These are phyloP conservation scores for Staphylotrichum longicolle DNA, from an alignment of 495 filamentous ascomycete genomes.

Conservation along the genomic window DNA sequence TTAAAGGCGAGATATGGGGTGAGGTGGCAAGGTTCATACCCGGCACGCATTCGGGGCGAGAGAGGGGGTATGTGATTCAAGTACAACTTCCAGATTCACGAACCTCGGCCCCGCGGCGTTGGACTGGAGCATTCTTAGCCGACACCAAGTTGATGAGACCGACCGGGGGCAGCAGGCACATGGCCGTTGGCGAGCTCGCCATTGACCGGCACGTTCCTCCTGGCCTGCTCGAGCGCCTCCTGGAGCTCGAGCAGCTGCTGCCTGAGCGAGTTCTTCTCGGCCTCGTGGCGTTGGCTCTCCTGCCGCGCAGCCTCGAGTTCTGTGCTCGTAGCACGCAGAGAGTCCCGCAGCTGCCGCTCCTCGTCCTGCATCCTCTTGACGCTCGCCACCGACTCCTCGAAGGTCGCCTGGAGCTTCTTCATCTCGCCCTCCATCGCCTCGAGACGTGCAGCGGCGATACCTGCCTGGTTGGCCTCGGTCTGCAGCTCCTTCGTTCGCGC, in stretches of 20 bases:
- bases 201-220: slow-evolving; percentile 59
- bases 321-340: slow-evolving; percentile 67
- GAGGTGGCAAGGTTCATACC: too few species aligned
- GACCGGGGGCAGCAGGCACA: slow-evolving; percentile 53
- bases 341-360: slow-evolving; percentile 75
- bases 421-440: slow-evolving; percentile 90
- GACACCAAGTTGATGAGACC: slow-evolving; percentile 96
- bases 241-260: slow-evolving; percentile 88
- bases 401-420: slow-evolving; percentile 80
- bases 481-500: slow-evolving; percentile 89
- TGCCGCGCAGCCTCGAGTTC: slow-evolving; percentile 75
- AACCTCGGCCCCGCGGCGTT: slow-evolving; percentile 90
- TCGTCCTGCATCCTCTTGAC: slow-evolving; percentile 94
- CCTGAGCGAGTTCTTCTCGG: slow-evolving; percentile 76
- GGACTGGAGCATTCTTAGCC: too few species aligned
- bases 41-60: too few species aligned
- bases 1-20: too few species aligned
- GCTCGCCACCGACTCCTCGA: slow-evolving; percentile 80
- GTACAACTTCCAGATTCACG: too few species aligned
- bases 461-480: slow-evolving; percentile 93
- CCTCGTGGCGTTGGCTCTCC: slow-evolving; percentile 67
- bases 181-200: slow-evolving; percentile 72
- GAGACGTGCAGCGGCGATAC: slow-evolving; percentile 86
- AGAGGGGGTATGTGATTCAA: too few species aligned
- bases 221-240: slow-evolving; percentile 86